Conservation (phyloP, 2,329 filamentous ascomycete genomes). For the Coniochaeta prunicola region DNA sequence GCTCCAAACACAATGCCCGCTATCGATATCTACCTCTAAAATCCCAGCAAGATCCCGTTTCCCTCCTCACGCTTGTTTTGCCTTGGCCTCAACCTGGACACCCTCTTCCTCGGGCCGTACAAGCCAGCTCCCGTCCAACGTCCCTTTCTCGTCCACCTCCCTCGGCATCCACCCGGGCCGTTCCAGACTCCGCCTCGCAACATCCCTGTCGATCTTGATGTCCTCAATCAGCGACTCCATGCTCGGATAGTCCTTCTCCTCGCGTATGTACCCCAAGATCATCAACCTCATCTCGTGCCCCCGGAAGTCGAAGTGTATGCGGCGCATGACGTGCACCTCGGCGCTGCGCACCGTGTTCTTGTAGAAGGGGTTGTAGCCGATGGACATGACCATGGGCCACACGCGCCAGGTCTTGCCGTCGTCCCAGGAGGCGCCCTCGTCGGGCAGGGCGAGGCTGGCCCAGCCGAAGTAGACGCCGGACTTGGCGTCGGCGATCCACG, state of each 20-base stretch:
- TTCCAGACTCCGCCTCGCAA: conserved; percentile 65
- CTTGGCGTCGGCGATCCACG: conserved; percentile 56
- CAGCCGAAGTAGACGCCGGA: conserved; percentile 94
- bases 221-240: conserved; percentile 80
- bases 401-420: conserved; percentile 31
- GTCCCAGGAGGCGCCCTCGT: conserved; percentile 17
- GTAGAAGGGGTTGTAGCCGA: conserved; percentile 97
- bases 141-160: conserved; percentile 24
- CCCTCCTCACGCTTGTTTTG: conserved; percentile 2
- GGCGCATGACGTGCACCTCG: conserved; percentile 82
- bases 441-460: conserved; percentile 58
- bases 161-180: conserved; percentile 52
- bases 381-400: conserved; percentile 86
- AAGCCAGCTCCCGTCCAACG: conserved; percentile 32
- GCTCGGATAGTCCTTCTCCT: conserved; percentile 81
- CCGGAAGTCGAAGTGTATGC: conserved; percentile 79
- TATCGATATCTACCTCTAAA: not conserved
- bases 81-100: conserved; percentile 1
- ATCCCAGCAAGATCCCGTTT: not conserved
- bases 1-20: not conserved
- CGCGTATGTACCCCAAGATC: conserved; percentile 80
- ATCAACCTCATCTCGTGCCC: conserved; percentile 69
- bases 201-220: conserved; percentile 82
- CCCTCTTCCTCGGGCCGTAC: conserved; percentile 17
- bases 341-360: conserved; percentile 81